phyloP scores from a whole-genome alignment of 768 basidiomycete genomes.

The Boletus barrowsii region DNA sequence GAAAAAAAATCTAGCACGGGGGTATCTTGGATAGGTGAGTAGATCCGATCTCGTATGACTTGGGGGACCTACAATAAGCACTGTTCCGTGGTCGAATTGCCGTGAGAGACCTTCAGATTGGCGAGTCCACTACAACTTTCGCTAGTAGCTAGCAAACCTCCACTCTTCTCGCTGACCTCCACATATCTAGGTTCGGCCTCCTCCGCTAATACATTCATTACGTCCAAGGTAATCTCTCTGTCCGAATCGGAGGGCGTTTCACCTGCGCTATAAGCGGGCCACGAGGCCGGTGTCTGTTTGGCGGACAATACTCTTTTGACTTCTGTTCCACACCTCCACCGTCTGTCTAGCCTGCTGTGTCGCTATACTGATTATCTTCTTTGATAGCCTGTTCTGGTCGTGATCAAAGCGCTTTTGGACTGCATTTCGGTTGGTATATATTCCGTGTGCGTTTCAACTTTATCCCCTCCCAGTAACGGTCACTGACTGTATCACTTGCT shows the following conservation, averaged over 20 bases:
- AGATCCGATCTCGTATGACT: conserved; percentile 23
- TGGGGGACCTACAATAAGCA: conserved; percentile 55
- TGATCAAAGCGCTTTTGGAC: conserved; percentile 23
- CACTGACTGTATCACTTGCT: conserved; percentile 13
- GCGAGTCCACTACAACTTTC: neutral
- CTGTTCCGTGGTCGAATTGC: conserved; percentile 40
- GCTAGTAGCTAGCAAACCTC: neutral
- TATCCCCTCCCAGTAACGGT: conserved; percentile 4
- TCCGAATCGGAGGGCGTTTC: neutral
- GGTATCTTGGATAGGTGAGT: conserved; percentile 15
- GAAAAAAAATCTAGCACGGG: conserved; percentile 10
- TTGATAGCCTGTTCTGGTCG: conserved; percentile 25
- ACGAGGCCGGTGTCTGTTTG: conserved; percentile 20
- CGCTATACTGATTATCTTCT: conserved; percentile 19
- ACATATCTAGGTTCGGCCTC: conserved; percentile 60
- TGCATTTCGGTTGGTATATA: conserved; percentile 28
- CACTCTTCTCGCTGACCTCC: conserved; percentile 9
- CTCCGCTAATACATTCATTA: conserved; percentile 65
- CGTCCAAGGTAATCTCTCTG: conserved; percentile 44
- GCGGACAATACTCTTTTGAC: conserved; percentile 26
- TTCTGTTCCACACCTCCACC: conserved; percentile 23
- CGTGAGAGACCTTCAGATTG: conserved; percentile 22
- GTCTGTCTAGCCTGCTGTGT: conserved; percentile 15
- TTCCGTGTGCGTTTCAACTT: conserved; percentile 20
- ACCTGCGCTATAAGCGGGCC: conserved; percentile 19